Conservation (phyloP, 768 basidiomycete genomes). For the Boletellus emodensis region DNA sequence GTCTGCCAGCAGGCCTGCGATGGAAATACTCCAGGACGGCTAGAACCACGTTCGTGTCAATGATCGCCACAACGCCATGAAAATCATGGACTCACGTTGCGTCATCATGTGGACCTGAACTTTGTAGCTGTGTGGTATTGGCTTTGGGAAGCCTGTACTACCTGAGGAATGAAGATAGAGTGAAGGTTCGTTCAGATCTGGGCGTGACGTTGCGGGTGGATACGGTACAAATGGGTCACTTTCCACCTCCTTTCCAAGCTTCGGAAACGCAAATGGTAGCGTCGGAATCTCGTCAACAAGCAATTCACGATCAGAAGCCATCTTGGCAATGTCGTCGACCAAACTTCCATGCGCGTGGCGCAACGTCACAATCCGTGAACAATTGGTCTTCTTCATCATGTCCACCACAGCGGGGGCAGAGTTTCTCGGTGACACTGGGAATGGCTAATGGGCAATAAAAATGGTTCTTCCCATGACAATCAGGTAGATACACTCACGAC, state of each 20-base stretch:
- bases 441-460: constrained; percentile 28
- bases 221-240: constrained; percentile 19
- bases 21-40: constrained; percentile 2
- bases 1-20: constrained; percentile 9
- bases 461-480: constrained; percentile 15
- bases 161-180: constrained; percentile 50
- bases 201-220: constrained; percentile 4
- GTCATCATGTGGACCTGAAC: constrained; percentile 33
- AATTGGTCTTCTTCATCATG: constrained; percentile 23
- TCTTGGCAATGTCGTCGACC: constrained; percentile 5
- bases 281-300: constrained; percentile 19
- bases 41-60: background rate
- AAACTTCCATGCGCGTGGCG: constrained; percentile 16
- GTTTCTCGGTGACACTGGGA: constrained; percentile 39
- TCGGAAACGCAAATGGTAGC: constrained; percentile 35
- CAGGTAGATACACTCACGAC: constrained; percentile 24
- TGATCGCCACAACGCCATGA: background rate
- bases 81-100: constrained; percentile 28
- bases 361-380: constrained; percentile 18
- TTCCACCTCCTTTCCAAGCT: constrained; percentile 32
- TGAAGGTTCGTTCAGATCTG: constrained; percentile 34
- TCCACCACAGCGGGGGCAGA: constrained; percentile 36
- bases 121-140: constrained; percentile 36
- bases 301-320: background rate
- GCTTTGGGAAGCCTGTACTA: constrained; percentile 49